phyloP scores from a whole-genome alignment of 495 filamentous ascomycete species.

The Trichoderma virens region DNA sequence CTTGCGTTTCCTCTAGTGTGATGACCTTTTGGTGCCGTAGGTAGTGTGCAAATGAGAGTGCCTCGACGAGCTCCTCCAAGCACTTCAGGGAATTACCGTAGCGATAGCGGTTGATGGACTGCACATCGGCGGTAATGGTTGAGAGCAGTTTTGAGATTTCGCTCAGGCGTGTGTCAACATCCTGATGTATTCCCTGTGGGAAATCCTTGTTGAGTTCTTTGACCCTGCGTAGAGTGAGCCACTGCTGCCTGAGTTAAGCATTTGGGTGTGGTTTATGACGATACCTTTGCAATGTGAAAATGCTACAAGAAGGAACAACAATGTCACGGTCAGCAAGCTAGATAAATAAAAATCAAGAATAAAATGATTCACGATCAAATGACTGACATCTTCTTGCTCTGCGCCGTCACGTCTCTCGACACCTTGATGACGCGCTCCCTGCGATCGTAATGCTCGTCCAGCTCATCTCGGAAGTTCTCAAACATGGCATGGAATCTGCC shows the following conservation, averaged over 20 bases:
- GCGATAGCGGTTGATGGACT: slow-evolving; percentile 69
- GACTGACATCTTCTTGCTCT: slow-evolving; percentile 92
- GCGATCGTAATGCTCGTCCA: slow-evolving; percentile 91
- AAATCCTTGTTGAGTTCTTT: slow-evolving; percentile 56
- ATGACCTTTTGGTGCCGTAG: slow-evolving; percentile 69
- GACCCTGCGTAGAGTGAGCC: slow-evolving; percentile 53
- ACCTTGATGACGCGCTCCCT: slow-evolving; percentile 84
- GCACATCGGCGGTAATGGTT: slow-evolving; percentile 62
- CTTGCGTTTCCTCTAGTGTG: slow-evolving; percentile 48
- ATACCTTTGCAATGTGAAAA: slow-evolving; percentile 89
- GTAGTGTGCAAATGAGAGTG: slow-evolving; percentile 78
- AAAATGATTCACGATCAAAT: not conserved
- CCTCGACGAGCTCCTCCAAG: slow-evolving; percentile 89
- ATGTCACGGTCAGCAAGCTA: slow-evolving; percentile 7
- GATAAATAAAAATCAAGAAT: not conserved
- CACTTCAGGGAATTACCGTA: slow-evolving; percentile 82
- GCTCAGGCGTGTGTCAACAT: slow-evolving; percentile 52
- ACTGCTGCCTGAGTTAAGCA: slow-evolving; percentile 52
- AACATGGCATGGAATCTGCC: slow-evolving; percentile 70
- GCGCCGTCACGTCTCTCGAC: slow-evolving; percentile 80
- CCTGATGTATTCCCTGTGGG: slow-evolving; percentile 55
- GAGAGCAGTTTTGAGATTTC: slow-evolving; percentile 63
- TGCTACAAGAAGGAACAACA: slow-evolving; percentile 41
- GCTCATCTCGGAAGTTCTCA: slow-evolving; percentile 70
- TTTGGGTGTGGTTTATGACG: slow-evolving; percentile 52